These are phyloP conservation scores for Larix kaempferi DNA, from an alignment of 75 land plant species.

Conservation along the genomic window DNA sequence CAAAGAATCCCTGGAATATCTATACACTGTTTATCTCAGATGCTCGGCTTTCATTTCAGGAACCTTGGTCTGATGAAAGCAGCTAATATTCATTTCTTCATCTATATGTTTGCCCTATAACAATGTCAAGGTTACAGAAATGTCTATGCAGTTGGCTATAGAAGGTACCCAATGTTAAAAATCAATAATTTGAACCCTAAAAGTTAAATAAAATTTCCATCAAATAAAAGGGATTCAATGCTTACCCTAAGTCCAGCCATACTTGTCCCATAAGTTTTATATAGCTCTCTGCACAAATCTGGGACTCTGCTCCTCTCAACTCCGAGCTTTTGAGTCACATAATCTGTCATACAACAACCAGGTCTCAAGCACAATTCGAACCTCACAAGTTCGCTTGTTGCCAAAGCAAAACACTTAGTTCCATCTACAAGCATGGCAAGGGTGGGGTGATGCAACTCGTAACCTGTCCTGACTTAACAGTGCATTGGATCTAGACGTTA, in stretches of 20 bases:
- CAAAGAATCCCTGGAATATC: not conserved
- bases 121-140: not conserved
- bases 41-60: too few species aligned
- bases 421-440: not conserved
- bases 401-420: too few species aligned
- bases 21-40: not conserved
- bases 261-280: constrained; percentile 77
- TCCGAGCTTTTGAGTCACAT: constrained; percentile 74
- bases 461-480: not conserved
- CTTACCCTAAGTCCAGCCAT: constrained; percentile 90
- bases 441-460: not conserved
- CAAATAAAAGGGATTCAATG: not conserved
- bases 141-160: not conserved
- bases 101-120: not conserved
- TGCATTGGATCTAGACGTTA: not conserved
- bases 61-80: too few species aligned
- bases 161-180: too few species aligned
- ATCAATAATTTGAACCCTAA: not conserved
- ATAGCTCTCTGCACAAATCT: constrained; percentile 39
- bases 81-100: not conserved
- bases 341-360: constrained; percentile 34
- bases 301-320: constrained; percentile 39
- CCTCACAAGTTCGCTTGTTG: not conserved
- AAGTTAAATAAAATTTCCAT: not conserved
- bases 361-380: not conserved